Evolutionary conservation across 495 filamentous ascomycete species (phyloP).

Genomic region (Trichoderma erinaceum): DNA sequence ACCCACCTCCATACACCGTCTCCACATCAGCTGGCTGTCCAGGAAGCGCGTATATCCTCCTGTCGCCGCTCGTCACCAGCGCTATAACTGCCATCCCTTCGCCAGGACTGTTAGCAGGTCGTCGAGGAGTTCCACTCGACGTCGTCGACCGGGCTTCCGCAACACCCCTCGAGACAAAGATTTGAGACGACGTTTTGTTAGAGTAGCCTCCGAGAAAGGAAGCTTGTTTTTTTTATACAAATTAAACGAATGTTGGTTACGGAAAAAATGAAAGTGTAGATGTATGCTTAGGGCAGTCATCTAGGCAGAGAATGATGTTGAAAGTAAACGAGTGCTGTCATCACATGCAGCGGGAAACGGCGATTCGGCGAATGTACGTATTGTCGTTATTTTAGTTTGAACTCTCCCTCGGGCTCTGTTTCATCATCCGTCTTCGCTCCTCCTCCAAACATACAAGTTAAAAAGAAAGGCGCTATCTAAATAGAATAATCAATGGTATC

Average conservation of each 20-base stretch:
- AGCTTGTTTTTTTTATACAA: background rate
- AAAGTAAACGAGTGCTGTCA: background rate
- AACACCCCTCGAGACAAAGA: slow-evolving; percentile 11
- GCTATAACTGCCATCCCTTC: background rate
- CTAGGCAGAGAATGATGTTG: background rate
- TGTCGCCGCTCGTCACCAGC: slow-evolving; percentile 9
- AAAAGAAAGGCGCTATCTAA: slow-evolving; percentile 11
- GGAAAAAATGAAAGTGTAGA: background rate
- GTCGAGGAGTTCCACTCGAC: background rate
- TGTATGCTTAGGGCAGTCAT: background rate
- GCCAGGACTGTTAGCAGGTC: background rate
- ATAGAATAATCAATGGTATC: background rate
- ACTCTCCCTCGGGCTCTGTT: background rate
- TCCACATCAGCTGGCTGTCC: slow-evolving; percentile 2
- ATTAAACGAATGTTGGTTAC: background rate
- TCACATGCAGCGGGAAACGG: background rate
- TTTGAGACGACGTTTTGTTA: slow-evolving; percentile 7
- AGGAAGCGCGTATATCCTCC: slow-evolving; percentile 10
- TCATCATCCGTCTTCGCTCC: background rate
- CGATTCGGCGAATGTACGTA: background rate
- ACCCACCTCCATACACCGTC: background rate
- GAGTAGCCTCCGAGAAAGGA: background rate
- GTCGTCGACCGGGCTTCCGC: background rate
- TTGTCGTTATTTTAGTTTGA: background rate
- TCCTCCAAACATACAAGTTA: background rate